A percentile compares a stretch with the other conserved stretches of the same genome.
phyloP scores from a whole-genome alignment of 805 yeast genomes.

The Dipodascus geniculatus region DNA sequence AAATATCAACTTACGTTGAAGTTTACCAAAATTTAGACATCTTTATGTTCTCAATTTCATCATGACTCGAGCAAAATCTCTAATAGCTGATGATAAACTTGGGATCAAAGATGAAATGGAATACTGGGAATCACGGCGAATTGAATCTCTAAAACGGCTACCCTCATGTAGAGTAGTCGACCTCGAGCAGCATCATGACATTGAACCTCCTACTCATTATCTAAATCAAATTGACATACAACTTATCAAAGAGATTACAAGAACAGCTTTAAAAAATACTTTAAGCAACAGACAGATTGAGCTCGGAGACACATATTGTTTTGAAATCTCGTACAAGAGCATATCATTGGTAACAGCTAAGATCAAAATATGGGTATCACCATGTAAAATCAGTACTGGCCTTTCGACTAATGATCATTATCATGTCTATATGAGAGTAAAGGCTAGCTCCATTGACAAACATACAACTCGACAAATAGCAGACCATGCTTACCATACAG shows the following conservation, averaged over 20 bases:
- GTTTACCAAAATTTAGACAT: too few relatives aligned
- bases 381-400: background rate
- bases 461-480: background rate
- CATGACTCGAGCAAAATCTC: background rate
- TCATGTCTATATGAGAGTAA: background rate
- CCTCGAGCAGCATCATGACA: background rate
- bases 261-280: background rate
- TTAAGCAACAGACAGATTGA: background rate
- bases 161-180: background rate
- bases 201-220: background rate
- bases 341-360: background rate
- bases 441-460: background rate
- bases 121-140: background rate
- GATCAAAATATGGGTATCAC: background rate
- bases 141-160: background rate
- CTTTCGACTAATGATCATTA: background rate
- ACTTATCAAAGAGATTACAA: too few relatives aligned
- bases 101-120: background rate
- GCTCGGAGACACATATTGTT: background rate
- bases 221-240: background rate
- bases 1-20: too few relatives aligned
- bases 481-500: background rate
- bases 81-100: background rate
- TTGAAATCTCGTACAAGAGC: background rate
- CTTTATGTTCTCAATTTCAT: too few relatives aligned